phyloP scores from a whole-genome alignment of 495 filamentous ascomycete genomes.

The Penicillium herquei region DNA sequence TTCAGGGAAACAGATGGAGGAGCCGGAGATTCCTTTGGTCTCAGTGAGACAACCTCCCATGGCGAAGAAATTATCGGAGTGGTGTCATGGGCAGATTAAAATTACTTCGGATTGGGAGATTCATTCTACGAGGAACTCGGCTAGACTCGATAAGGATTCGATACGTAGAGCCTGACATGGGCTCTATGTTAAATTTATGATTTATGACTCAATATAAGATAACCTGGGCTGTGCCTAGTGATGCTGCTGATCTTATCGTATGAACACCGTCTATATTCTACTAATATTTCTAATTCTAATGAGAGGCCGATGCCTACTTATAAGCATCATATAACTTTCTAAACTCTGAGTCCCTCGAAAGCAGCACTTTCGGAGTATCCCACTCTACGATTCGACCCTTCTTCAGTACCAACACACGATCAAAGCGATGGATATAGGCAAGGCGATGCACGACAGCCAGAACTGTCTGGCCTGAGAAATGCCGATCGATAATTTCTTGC shows the following conservation, averaged over 20 bases:
- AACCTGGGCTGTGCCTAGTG: not conserved
- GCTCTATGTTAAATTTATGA: not conserved
- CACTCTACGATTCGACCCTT: slow-evolving; percentile 4
- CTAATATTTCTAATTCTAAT: too few species aligned
- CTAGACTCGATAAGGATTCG: not conserved
- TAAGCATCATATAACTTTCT: too few species aligned
- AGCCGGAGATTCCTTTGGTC: slow-evolving; percentile 23
- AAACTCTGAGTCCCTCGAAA: too few species aligned
- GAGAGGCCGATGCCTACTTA: too few species aligned
- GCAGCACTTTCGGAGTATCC: too few species aligned
- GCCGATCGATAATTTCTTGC: slow-evolving; percentile 46
- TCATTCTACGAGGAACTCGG: slow-evolving; percentile 27
- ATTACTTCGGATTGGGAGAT: slow-evolving; percentile 31
- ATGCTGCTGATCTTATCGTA: too few species aligned
- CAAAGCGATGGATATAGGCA: slow-evolving; percentile 43
- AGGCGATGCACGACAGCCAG: slow-evolving; percentile 55
- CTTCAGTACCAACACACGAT: slow-evolving; percentile 34
- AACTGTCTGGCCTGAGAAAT: slow-evolving; percentile 50
- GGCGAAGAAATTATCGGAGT: slow-evolving; percentile 17
- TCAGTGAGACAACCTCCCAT: slow-evolving; percentile 18
- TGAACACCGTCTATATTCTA: too few species aligned
- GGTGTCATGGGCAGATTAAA: slow-evolving; percentile 23
- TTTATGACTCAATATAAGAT: not conserved
- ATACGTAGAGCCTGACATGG: not conserved
- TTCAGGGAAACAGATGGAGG: slow-evolving; percentile 9